Base-by-base conservation (phyloP, 495 filamentous ascomycete genomes). In the Usnea hakonensis region DNA sequence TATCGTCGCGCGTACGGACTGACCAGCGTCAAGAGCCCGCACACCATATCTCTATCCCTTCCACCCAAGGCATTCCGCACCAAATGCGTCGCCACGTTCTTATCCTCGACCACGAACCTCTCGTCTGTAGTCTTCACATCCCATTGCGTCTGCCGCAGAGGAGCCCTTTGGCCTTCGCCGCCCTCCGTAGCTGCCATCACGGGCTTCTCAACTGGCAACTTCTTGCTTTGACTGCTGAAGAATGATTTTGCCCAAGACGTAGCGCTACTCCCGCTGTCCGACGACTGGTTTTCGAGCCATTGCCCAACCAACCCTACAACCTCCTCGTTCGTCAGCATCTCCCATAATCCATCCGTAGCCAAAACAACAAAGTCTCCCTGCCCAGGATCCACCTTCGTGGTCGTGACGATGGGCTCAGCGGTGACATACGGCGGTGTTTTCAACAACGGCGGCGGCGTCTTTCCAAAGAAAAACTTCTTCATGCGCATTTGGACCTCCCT, bases 261-360 rank as follows among this genome's bases (percentile, higher is more conserved):
- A 26, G 38, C 72, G 41, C 72, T 76, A 65, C 75, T 80, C 35
- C 69, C 56, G 66, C 73, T 57, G 64, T 70, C 65, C 72, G 77
- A 67, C 55, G 70, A 68, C 40, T 75, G 88, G 52, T 85, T 81
- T 69, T 99, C 93, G 41, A 99, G 81, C 95, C 95, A 99, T 72
- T 93, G 89, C 4, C 93, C 95, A 16, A 99, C 95, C 9, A 99
- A 80, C 0, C 95, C 95, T 54, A 99, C 87, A 2, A 97, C 95
- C 76, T 99, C 95, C 70, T 99, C 95, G 70, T 97, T 99, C 56
- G 90, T 96, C 56, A 99, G 78, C 93, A 97, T 97, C 76, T 99
- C 95, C 94, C 95, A 99, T 16, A 99, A 79, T 3, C 95, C 95
- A 70, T 99, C 95, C 0, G 95, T 96, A 7, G 95, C 95, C 80